phyloP scores from a whole-genome alignment of 371 early-diverging fungal species.

The Mucor circinelloides region DNA sequence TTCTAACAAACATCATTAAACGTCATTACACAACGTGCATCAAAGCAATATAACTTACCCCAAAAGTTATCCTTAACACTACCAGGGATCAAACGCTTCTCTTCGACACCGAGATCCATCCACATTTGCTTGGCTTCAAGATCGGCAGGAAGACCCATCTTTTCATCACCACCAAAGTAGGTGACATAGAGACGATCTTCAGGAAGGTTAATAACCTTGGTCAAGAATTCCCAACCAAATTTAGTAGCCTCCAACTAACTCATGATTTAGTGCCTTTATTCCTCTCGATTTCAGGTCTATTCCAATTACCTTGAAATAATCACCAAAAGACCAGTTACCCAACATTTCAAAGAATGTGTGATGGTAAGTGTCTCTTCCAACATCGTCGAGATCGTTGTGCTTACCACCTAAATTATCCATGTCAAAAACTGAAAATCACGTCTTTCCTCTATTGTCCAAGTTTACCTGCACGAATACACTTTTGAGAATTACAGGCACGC shows the following conservation, averaged over 20 bases:
- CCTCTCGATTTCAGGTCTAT: not conserved
- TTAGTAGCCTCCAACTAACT: slow-evolving; percentile 64
- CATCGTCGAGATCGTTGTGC: slow-evolving; percentile 99
- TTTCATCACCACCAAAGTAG: slow-evolving; percentile 96
- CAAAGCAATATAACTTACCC: slow-evolving; percentile 65
- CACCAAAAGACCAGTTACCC: slow-evolving; percentile 99
- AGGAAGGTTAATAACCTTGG: slow-evolving; percentile 85
- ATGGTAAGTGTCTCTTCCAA: slow-evolving; percentile 99
- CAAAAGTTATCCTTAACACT: slow-evolving; percentile 99
- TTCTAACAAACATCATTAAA: slow-evolving; percentile 53
- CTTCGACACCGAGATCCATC: slow-evolving; percentile 90
- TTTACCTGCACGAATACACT: slow-evolving; percentile 98
- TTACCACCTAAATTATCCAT: slow-evolving; percentile 87
- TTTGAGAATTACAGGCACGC: slow-evolving; percentile 97
- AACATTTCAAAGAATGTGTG: slow-evolving; percentile 99
- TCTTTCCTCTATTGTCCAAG: not conserved
- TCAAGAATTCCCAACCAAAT: slow-evolving; percentile 96
- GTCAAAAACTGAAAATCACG: not conserved
- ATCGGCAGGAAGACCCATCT: slow-evolving; percentile 85
- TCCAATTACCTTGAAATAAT: slow-evolving; percentile 93
- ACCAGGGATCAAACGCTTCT: slow-evolving; percentile 87
- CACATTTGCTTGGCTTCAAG: slow-evolving; percentile 93
- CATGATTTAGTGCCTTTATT: not conserved
- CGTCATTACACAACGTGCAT: not conserved
- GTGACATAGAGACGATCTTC: slow-evolving; percentile 96